Percentiles rank a stretch among this genome's conserved stretches.
These are phyloP conservation scores for Solanum piurae DNA, from an alignment of 257 asterid species.

Conservation along the genomic window DNA sequence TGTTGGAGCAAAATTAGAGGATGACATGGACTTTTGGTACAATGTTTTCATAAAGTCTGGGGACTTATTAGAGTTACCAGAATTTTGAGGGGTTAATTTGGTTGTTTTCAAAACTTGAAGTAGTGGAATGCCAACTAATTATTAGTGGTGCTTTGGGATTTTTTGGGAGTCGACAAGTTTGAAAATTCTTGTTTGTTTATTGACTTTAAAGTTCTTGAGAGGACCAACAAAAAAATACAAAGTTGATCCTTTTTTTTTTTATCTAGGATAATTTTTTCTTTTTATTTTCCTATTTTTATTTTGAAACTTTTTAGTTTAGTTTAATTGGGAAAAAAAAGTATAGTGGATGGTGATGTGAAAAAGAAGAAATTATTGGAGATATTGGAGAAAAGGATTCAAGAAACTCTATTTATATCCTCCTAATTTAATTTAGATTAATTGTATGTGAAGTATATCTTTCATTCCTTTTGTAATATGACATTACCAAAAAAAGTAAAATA, in stretches of 20 bases:
- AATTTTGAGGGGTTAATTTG: constrained; percentile 34
- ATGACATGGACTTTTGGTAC: constrained; percentile 76
- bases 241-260: background rate
- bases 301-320: background rate
- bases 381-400: background rate
- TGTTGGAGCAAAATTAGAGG: constrained; percentile 17
- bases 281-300: background rate
- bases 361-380: background rate
- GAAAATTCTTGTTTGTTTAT: background rate
- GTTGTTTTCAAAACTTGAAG: background rate
- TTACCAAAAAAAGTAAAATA: background rate
- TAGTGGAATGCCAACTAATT: background rate
- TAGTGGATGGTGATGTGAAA: background rate
- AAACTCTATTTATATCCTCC: background rate
- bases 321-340: background rate
- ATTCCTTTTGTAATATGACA: background rate
- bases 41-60: constrained; percentile 56
- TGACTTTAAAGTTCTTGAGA: background rate
- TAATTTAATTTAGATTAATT: background rate
- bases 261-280: background rate
- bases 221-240: background rate
- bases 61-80: constrained; percentile 55
- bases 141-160: background rate
- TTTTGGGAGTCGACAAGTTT: background rate
- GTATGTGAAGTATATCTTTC: background rate